Evolutionary conservation across 148 eudicot species (phyloP).

Genomic region (Amaranthus cruentus): DNA sequence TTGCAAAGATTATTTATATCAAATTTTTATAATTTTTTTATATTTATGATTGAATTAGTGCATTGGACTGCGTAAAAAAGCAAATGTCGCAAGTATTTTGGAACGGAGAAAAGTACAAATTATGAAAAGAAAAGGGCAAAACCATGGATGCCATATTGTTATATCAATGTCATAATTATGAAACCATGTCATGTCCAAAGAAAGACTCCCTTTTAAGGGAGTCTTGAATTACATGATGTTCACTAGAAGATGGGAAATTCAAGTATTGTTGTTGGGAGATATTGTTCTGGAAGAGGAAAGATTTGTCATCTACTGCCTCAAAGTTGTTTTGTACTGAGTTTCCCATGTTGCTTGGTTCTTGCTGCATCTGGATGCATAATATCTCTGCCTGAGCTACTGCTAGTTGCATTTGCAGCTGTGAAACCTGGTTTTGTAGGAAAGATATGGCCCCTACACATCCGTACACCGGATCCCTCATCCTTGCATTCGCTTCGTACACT

Average conservation of each 20-base stretch:
- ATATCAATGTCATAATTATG: slow-evolving; percentile 20
- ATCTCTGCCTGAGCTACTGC: slow-evolving; percentile 91
- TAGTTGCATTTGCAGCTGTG: slow-evolving; percentile 89
- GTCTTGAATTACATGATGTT: slow-evolving; percentile 53
- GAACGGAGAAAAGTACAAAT: neutral
- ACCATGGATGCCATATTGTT: slow-evolving; percentile 7
- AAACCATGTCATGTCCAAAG: slow-evolving; percentile 59
- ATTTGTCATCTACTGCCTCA: slow-evolving; percentile 29
- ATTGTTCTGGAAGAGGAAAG: slow-evolving; percentile 32
- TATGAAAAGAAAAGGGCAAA: neutral
- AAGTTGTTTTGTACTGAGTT: slow-evolving; percentile 24
- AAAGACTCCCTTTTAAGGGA: slow-evolving; percentile 56
- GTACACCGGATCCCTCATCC: slow-evolving; percentile 78
- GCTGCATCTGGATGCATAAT: slow-evolving; percentile 85
- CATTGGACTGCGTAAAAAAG: no score
- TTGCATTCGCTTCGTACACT: slow-evolving; percentile 83
- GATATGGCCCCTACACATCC: slow-evolving; percentile 90
- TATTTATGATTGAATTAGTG: no score
- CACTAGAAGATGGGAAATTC: slow-evolving; percentile 37
- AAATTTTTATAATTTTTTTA: no score
- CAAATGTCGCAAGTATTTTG: no score
- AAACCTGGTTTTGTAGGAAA: slow-evolving; percentile 70
- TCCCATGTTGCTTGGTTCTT: slow-evolving; percentile 33
- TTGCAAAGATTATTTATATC: no score
- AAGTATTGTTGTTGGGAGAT: slow-evolving; percentile 37